These are phyloP conservation scores for Ustilago loliicola DNA, from an alignment of 1,284 basidiomycete species.

Conservation along the genomic window DNA sequence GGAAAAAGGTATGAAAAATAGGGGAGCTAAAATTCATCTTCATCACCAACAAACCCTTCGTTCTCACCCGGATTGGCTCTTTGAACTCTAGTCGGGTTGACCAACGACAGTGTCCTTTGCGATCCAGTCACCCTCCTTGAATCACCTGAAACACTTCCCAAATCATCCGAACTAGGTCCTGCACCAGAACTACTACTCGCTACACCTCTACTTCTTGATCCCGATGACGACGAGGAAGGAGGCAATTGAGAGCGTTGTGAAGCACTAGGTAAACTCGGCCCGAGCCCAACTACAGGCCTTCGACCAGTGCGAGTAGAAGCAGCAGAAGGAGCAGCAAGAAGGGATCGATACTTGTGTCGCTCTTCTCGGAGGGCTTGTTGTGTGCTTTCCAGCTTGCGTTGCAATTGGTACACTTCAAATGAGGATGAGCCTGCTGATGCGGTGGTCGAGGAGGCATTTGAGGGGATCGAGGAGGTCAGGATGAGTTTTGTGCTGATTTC, in stretches of 20 bases:
- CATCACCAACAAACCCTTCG: conserved; percentile 38
- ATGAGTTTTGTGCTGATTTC: conserved; percentile 12
- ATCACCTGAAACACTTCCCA: background rate
- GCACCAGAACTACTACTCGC: conserved; percentile 24
- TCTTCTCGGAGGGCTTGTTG: conserved; percentile 48
- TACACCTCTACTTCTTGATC: conserved; percentile 2
- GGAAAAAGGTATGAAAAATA: conserved; percentile 7
- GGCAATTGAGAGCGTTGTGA: conserved; percentile 10
- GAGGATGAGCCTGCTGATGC: background rate
- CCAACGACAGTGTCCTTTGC: conserved; percentile 26
- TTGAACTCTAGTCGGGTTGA: conserved; percentile 40
- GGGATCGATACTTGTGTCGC: conserved; percentile 49
- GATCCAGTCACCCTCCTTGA: background rate
- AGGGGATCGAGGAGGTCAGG: background rate
- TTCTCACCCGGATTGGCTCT: conserved; percentile 41
- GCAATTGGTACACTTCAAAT: conserved; percentile 14
- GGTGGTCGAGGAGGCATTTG: background rate
- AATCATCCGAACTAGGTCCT: conserved; percentile 28
- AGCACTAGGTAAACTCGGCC: conserved; percentile 3
- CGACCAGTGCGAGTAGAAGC: conserved; percentile 5
- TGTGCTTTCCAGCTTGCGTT: conserved; percentile 20
- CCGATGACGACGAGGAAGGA: conserved; percentile 11
- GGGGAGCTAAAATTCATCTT: conserved; percentile 5
- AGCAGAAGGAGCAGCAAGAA: conserved; percentile 39
- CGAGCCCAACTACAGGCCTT: conserved; percentile 25